These are phyloP conservation scores for Baeospora myosura DNA, from an alignment of 1,284 basidiomycete species.

Conservation along the genomic window DNA sequence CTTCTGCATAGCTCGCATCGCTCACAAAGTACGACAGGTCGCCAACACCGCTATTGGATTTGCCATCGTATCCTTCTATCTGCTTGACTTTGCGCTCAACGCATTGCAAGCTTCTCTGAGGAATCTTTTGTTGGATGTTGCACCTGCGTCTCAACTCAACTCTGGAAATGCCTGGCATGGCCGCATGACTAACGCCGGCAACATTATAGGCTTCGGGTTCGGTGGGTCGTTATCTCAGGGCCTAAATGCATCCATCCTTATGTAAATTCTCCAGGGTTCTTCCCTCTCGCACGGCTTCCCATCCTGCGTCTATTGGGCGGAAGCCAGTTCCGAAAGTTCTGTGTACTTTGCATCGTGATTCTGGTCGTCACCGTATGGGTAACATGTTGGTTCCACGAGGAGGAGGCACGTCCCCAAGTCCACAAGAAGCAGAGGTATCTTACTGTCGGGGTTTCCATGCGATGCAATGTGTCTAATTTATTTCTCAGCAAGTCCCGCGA, in stretches of 20 bases:
- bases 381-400: constrained; percentile 78
- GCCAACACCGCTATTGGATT: constrained; percentile 71
- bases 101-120: constrained; percentile 88
- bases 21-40: constrained; percentile 37
- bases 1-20: neutral
- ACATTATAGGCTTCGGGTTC: constrained; percentile 87
- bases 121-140: constrained; percentile 86
- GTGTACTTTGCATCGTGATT: constrained; percentile 76
- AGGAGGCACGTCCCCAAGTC: constrained; percentile 51
- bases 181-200: constrained; percentile 90
- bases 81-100: constrained; percentile 93
- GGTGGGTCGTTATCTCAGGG: constrained; percentile 38
- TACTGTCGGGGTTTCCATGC: neutral
- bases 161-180: constrained; percentile 98
- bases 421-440: constrained; percentile 36
- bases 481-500: constrained; percentile 47
- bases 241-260: constrained; percentile 6
- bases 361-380: constrained; percentile 79
- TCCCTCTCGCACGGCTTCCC: constrained; percentile 73
- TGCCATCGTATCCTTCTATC: constrained; percentile 87
- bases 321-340: constrained; percentile 93
- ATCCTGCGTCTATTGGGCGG: constrained; percentile 81
- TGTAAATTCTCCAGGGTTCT: constrained; percentile 67
- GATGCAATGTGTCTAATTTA: neutral
- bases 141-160: constrained; percentile 82